These are phyloP conservation scores for Xylaria scruposa DNA, from an alignment of 495 filamentous ascomycete species.

Conservation along the genomic window DNA sequence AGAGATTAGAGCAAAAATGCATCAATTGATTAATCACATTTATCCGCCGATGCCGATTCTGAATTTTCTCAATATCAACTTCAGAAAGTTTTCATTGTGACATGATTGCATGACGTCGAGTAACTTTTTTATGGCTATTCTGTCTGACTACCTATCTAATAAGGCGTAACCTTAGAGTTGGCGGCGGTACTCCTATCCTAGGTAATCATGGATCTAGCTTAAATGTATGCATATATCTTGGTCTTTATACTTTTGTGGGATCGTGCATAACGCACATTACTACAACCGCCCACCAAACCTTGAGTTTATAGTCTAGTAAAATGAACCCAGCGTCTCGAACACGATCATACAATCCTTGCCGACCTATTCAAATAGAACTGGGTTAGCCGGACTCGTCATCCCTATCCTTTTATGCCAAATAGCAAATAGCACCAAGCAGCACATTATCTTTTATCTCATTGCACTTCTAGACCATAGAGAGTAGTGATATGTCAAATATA, in stretches of 20 bases:
- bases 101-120: background rate
- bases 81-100: background rate
- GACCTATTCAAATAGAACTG: background rate
- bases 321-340: background rate
- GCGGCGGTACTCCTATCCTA: background rate
- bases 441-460: background rate
- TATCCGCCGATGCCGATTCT: background rate
- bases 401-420: background rate
- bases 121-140: too few species aligned
- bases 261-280: too few species aligned
- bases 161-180: too few species aligned
- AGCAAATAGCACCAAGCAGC: background rate
- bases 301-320: background rate
- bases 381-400: background rate
- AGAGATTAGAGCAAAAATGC: slow-evolving; percentile 23
- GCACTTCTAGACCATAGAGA: background rate
- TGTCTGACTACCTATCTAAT: too few species aligned
- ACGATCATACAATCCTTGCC: background rate
- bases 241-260: too few species aligned
- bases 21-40: background rate
- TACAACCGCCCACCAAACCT: background rate
- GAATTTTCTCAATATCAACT: background rate
- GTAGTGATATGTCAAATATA: slow-evolving; percentile 19
- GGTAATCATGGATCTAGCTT: too few species aligned
- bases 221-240: background rate